A percentile compares a stretch with the other conserved stretches of the same genome.
phyloP scores from a whole-genome alignment of 371 early-diverging fungal species.

The Paraphysoderma sedebokerense region DNA sequence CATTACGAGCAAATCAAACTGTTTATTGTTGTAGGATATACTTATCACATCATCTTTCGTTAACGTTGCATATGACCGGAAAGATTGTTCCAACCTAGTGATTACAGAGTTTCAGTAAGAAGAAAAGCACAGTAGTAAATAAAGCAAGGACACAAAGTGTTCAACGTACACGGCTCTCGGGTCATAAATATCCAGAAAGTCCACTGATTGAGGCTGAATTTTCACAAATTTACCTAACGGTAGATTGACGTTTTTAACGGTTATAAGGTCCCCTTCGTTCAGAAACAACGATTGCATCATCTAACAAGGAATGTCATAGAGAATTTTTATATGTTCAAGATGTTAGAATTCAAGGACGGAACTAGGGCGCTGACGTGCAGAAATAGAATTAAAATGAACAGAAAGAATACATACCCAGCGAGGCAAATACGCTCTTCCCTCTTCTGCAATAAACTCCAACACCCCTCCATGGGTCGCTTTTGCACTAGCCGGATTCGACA shows the following conservation, averaged over 20 bases:
- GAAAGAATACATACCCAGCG: constrained; percentile 60
- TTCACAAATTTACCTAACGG: constrained; percentile 86
- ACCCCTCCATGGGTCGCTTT: constrained; percentile 88
- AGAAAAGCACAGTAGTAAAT: background rate
- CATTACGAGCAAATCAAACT: constrained; percentile 79
- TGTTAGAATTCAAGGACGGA: background rate
- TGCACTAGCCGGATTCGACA: constrained; percentile 33
- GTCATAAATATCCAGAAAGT: constrained; percentile 96
- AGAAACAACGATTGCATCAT: constrained; percentile 85
- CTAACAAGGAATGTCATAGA: constrained; percentile 15
- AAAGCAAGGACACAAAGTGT: background rate
- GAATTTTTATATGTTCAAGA: background rate
- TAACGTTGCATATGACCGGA: constrained; percentile 88
- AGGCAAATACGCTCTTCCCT: constrained; percentile 89
- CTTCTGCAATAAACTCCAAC: constrained; percentile 96
- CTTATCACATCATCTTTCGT: constrained; percentile 87
- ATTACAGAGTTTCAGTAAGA: background rate
- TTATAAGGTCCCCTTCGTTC: constrained; percentile 56
- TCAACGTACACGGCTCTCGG: constrained; percentile 80
- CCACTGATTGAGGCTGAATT: constrained; percentile 93
- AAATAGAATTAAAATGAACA: background rate
- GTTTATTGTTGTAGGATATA: constrained; percentile 76
- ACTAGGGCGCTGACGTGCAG: background rate
- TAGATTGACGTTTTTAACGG: constrained; percentile 60
- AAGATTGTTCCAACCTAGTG: constrained; percentile 83